A percentile compares a stretch with the other conserved stretches of the same genome.
These are phyloP conservation scores for Xanthoceras sorbifolium DNA, from an alignment of 345 rosid species.

Conservation along the genomic window DNA sequence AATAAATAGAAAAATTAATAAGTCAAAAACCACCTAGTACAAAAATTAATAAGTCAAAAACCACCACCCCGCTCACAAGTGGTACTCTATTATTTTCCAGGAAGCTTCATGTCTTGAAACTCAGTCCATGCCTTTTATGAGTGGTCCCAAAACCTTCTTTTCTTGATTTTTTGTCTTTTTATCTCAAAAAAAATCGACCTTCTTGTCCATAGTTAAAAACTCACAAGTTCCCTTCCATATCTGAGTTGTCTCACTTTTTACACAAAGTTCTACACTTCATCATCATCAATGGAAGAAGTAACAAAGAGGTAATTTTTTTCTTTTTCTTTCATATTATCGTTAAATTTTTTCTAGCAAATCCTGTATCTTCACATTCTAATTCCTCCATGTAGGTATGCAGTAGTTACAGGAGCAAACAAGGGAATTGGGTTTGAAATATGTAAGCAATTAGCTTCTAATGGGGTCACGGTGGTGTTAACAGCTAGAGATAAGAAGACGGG, in stretches of 20 bases:
- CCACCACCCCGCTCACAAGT: no score
- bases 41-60: no score
- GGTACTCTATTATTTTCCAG: no score
- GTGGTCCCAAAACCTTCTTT: not conserved
- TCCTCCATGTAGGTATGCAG: constrained; percentile 35
- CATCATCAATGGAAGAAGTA: constrained; percentile 9
- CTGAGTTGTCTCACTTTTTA: not conserved
- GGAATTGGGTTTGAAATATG: constrained; percentile 51
- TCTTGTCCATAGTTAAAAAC: not conserved
- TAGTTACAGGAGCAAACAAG: constrained; percentile 53
- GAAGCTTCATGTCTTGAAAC: not conserved
- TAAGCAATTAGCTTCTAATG: constrained; percentile 39
- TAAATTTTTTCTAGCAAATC: not conserved
- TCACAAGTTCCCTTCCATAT: not conserved
- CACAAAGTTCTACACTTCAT: not conserved
- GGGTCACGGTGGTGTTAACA: constrained; percentile 35
- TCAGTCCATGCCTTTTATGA: not conserved
- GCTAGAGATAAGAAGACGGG: constrained; percentile 50
- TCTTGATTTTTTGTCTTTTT: no score
- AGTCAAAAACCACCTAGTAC: no score
- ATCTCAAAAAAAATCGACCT: not conserved
- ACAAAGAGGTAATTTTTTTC: not conserved
- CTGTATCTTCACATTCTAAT: not conserved
- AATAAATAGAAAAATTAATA: no score
- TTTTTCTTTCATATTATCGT: not conserved